A percentile compares a stretch with the other conserved stretches of the same genome.
These are phyloP conservation scores for Cystobasidium slooffiae DNA, from an alignment of 1,284 basidiomycete species.

Conservation along the genomic window DNA sequence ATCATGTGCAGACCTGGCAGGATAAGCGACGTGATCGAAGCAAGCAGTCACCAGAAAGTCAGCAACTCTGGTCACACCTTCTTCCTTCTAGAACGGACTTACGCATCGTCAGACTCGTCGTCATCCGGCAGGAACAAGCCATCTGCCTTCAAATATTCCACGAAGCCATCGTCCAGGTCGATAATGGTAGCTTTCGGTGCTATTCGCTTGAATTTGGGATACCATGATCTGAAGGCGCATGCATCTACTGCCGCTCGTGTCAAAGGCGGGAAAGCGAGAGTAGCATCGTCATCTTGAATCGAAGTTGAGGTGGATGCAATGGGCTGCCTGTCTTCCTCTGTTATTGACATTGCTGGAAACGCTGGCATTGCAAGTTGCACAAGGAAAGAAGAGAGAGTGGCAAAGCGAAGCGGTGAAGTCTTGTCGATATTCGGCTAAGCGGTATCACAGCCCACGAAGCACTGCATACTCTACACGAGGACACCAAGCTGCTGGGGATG, in stretches of 20 bases:
- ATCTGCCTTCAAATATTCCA: slow-evolving; percentile 75
- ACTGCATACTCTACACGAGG: no score
- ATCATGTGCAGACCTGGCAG: not conserved
- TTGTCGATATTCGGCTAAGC: no score
- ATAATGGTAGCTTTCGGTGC: slow-evolving; percentile 81
- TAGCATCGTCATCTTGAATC: not conserved
- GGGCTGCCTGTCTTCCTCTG: not conserved
- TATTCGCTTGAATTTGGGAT: slow-evolving; percentile 70
- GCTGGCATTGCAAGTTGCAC: no score
- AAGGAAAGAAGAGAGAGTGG: no score
- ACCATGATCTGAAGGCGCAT: slow-evolving; percentile 88
- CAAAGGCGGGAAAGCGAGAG: slow-evolving; percentile 62
- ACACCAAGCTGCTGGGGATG: no score
- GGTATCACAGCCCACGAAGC: no score
- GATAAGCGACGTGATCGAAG: slow-evolving; percentile 6
- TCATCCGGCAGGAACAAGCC: slow-evolving; percentile 81
- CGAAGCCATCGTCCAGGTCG: slow-evolving; percentile 69
- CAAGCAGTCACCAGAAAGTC: not conserved
- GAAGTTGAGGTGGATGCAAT: not conserved
- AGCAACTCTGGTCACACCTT: not conserved
- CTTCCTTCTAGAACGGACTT: not conserved
- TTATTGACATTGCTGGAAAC: no score
- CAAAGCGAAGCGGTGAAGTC: no score
- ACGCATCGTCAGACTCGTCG: slow-evolving; percentile 61
- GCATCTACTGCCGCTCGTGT: slow-evolving; percentile 66